Evolutionary conservation across 1,139 yeast genomes (phyloP).

Genomic region (Geotrichum australiense): DNA sequence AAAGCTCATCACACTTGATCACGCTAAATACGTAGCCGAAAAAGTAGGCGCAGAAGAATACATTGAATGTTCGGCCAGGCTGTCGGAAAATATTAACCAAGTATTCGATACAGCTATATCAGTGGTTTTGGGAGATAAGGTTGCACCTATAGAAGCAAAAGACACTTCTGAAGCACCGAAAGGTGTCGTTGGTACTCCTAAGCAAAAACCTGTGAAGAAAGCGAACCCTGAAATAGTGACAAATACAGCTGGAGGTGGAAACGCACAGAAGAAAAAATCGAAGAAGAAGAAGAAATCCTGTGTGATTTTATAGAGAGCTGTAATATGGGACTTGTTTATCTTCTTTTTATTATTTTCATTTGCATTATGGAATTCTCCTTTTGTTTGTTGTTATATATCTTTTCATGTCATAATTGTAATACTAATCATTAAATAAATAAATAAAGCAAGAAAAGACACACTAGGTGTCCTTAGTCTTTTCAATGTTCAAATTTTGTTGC

Average conservation of each 20-base stretch:
- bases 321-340: not conserved
- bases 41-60: conserved; percentile 69
- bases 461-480: too few relatives aligned
- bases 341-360: not conserved
- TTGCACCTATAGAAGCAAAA: conserved; percentile 5
- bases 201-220: conserved; percentile 1
- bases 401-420: too few relatives aligned
- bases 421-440: too few relatives aligned
- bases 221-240: conserved; percentile 6
- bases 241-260: not conserved
- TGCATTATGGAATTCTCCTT: too few relatives aligned
- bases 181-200: too few relatives aligned
- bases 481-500: too few relatives aligned
- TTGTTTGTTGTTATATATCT: too few relatives aligned
- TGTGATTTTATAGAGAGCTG: conserved; percentile 8
- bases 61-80: conserved; percentile 71
- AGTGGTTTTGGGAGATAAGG: conserved; percentile 21
- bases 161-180: not conserved
- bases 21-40: conserved; percentile 43
- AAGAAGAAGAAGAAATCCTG: conserved; percentile 15
- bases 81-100: conserved; percentile 55
- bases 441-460: too few relatives aligned
- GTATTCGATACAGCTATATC: conserved; percentile 47
- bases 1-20: conserved; percentile 40
- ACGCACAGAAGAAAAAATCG: not conserved